Percentiles rank a stretch among this genome's conserved stretches.
Evolutionary conservation across 305 asterid species (phyloP).

Genomic region (Fraxinus floribunda): DNA sequence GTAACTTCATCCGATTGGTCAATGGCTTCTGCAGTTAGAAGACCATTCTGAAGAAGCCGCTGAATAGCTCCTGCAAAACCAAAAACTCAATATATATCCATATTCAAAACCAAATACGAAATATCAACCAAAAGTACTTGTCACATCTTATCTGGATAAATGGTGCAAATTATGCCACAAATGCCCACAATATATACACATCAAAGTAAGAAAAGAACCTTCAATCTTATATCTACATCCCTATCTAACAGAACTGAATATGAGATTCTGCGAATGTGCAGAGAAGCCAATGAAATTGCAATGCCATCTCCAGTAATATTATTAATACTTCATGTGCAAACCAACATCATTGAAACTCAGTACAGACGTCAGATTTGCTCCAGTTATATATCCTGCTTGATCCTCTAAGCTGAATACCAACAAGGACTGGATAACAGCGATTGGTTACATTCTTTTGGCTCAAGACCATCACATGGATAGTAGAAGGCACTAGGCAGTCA

Average conservation of each 20-base stretch:
- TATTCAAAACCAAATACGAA: background rate
- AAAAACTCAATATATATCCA: background rate
- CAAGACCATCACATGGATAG: background rate
- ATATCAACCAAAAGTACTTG: background rate
- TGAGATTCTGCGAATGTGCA: background rate
- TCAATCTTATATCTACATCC: background rate
- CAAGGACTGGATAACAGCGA: background rate
- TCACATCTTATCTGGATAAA: background rate
- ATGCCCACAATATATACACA: background rate
- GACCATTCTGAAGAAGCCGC: conserved; percentile 68
- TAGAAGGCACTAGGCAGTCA: background rate
- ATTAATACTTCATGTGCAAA: background rate
- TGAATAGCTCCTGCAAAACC: conserved; percentile 79
- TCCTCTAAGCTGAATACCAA: background rate
- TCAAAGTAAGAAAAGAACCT: background rate
- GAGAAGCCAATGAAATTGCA: background rate
- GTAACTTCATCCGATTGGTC: conserved; percentile 61
- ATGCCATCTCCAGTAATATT: background rate
- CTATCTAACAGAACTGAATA: background rate
- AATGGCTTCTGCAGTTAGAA: conserved; percentile 78
- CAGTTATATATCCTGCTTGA: background rate
- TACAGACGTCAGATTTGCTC: background rate
- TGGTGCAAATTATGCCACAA: background rate
- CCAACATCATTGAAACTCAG: background rate
- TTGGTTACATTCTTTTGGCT: background rate